Conservation (phyloP, 192 early-diverging fungal species). For the Dissophora ornata region DNA sequence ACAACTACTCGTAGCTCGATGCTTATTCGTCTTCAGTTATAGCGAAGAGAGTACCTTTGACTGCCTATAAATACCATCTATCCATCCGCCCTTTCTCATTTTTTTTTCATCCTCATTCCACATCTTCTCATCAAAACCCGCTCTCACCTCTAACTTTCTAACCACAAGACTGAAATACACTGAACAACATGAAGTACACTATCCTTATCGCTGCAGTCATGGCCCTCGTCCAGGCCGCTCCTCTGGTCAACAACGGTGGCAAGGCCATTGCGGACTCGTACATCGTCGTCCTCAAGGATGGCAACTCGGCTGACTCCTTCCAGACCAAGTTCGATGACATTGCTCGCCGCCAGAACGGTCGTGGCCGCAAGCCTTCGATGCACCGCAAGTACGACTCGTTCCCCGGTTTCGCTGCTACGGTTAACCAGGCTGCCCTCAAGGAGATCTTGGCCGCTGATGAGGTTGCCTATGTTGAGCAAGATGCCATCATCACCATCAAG, state of each 20-base stretch:
- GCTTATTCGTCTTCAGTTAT: background rate
- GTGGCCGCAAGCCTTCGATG: conserved; percentile 32
- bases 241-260: conserved; percentile 15
- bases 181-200: conserved; percentile 36
- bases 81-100: background rate
- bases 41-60: background rate
- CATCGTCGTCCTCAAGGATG: conserved; percentile 60
- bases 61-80: conserved; percentile 1
- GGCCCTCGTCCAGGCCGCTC: conserved; percentile 35
- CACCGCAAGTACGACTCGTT: conserved; percentile 17
- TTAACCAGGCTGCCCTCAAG: conserved; percentile 35
- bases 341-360: conserved; percentile 32
- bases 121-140: background rate
- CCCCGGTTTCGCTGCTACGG: conserved; percentile 22
- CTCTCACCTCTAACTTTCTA: background rate
- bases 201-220: conserved; percentile 22
- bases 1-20: background rate
- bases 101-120: conserved; percentile 8
- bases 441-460: conserved; percentile 39
- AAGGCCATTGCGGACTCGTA: conserved; percentile 67
- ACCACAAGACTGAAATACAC: background rate
- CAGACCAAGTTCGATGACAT: conserved; percentile 40
- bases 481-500: conserved; percentile 75
- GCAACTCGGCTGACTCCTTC: background rate
- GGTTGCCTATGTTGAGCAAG: conserved; percentile 86